Evolutionary conservation across 495 filamentous ascomycete species (phyloP).

Genomic region (Penicillium chermesinum): DNA sequence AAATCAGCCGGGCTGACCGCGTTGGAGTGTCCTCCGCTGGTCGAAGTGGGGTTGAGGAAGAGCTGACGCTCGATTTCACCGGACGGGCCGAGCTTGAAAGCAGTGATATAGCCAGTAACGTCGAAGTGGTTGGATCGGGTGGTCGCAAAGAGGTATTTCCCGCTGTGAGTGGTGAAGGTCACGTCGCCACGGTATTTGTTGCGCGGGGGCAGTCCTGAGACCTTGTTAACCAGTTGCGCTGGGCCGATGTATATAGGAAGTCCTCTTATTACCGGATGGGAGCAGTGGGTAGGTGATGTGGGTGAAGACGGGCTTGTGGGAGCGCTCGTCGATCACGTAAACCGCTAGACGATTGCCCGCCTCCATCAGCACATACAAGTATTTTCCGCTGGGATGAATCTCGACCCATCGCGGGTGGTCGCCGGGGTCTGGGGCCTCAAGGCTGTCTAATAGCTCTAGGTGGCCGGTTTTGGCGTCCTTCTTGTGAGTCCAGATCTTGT

Average conservation of each 20-base stretch:
- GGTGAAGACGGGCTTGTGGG: constrained; percentile 77
- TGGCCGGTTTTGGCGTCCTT: constrained; percentile 59
- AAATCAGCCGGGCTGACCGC: constrained; percentile 74
- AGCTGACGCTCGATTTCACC: constrained; percentile 73
- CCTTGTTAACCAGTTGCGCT: neutral
- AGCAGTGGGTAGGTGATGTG: constrained; percentile 71
- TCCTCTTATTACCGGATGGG: constrained; percentile 62
- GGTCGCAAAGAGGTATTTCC: constrained; percentile 73
- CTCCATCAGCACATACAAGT: constrained; percentile 82
- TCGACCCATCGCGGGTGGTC: constrained; percentile 85
- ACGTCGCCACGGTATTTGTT: constrained; percentile 74
- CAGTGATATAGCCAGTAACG: constrained; percentile 73
- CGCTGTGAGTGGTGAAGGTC: constrained; percentile 58
- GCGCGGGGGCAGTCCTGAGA: constrained; percentile 44
- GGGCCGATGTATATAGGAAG: constrained; percentile 52
- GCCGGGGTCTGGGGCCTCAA: constrained; percentile 61
- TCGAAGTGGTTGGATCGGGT: constrained; percentile 68
- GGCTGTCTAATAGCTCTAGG: constrained; percentile 60
- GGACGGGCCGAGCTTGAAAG: constrained; percentile 62
- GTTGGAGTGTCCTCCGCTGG: constrained; percentile 80
- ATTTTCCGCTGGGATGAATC: constrained; percentile 67
- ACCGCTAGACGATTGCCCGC: constrained; percentile 73
- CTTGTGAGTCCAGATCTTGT: constrained; percentile 81
- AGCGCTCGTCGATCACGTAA: constrained; percentile 71
- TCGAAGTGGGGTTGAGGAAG: constrained; percentile 75